Percentiles rank a stretch among this genome's conserved stretches.
Conservation (phyloP, 345 rosid genomes). For the Citrus reticulata region DNA sequence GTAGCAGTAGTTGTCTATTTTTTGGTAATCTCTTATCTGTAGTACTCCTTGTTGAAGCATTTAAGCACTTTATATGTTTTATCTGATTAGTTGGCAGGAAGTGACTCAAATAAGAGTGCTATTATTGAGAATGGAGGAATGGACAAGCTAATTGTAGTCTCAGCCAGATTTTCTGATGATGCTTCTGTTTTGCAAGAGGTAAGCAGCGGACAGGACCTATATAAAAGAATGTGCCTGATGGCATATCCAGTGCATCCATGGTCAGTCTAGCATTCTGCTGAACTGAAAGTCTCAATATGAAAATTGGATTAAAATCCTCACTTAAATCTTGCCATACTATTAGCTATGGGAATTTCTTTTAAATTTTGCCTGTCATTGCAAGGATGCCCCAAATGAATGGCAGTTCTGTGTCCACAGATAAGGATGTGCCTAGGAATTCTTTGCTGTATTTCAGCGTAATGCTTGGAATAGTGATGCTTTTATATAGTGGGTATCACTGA, state of each 20-base stretch:
- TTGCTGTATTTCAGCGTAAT: not conserved
- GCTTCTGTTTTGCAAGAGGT: slow-evolving; percentile 89
- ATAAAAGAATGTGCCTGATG: not conserved
- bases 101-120: slow-evolving; percentile 77
- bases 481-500: not conserved
- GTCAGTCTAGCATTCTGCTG: not conserved
- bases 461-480: not conserved
- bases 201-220: slow-evolving; percentile 8
- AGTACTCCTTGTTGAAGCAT: not conserved
- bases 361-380: not conserved
- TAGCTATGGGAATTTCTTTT: not conserved
- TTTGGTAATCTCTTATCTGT: not conserved
- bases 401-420: too few relatives aligned
- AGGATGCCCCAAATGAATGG: not conserved
- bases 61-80: slow-evolving; percentile 4
- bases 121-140: slow-evolving; percentile 79
- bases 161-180: slow-evolving; percentile 73
- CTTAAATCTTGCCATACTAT: not conserved
- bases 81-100: slow-evolving; percentile 79
- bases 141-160: slow-evolving; percentile 58
- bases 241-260: not conserved
- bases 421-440: too few relatives aligned
- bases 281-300: not conserved
- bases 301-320: too few relatives aligned
- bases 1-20: not conserved